phyloP scores from a whole-genome alignment of 768 basidiomycete species.

The Mycena sanguinolenta region DNA sequence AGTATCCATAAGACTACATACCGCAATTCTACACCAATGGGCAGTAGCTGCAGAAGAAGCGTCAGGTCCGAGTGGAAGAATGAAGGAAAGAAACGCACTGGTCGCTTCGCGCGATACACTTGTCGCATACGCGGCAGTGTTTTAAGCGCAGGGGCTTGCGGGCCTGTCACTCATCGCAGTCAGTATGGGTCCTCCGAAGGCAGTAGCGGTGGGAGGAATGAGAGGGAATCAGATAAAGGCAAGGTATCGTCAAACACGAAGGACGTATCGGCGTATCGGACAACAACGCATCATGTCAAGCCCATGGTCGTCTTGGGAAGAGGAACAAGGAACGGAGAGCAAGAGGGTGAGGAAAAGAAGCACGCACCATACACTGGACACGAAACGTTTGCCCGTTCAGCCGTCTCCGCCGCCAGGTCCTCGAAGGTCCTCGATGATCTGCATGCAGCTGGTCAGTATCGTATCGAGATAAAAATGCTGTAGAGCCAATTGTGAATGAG shows the following conservation, averaged over 20 bases:
- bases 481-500: no score
- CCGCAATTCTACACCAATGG: constrained; percentile 99
- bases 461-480: no score
- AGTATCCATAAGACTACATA: constrained; percentile 56
- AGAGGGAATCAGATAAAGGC: no score
- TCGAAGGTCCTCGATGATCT: constrained; percentile 88
- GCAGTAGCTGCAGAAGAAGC: constrained; percentile 77
- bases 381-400: constrained; percentile 98
- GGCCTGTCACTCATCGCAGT: constrained; percentile 58
- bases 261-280: no score
- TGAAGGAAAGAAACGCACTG: constrained; percentile 71
- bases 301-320: no score
- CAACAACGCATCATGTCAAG: no score
- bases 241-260: no score
- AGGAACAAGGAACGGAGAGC: no score
- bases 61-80: background rate
- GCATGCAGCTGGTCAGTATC: background rate
- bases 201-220: no score
- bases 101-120: constrained; percentile 91
- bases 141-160: constrained; percentile 94
- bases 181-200: background rate
- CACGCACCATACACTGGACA: constrained; percentile 89
- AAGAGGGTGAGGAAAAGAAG: no score
- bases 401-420: constrained; percentile 86
- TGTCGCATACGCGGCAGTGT: constrained; percentile 93